These are phyloP conservation scores for Imleria badia DNA, from an alignment of 768 basidiomycete genomes.

Conservation along the genomic window DNA sequence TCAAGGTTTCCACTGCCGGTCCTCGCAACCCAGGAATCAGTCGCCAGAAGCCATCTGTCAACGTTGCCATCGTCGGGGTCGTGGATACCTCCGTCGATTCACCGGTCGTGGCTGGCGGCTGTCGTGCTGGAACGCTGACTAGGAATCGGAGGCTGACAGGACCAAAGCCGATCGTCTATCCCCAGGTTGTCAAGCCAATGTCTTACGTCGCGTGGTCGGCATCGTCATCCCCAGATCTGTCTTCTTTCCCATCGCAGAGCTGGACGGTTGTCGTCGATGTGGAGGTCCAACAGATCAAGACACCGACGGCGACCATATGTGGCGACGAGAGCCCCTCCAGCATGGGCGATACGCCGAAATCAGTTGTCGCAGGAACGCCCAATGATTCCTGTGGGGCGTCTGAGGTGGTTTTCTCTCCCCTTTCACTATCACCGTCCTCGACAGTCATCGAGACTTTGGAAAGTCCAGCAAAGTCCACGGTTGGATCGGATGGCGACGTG, in stretches of 20 bases:
- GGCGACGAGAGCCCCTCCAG: neutral
- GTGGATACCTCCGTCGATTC: neutral
- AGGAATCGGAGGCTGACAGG: neutral
- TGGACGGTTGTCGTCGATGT: neutral
- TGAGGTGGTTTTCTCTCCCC: neutral
- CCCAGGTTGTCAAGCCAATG: no score
- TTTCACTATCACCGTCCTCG: neutral
- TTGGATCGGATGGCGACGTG: neutral
- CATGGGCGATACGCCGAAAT: no score
- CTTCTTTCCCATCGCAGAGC: conserved; percentile 8
- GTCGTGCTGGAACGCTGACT: neutral
- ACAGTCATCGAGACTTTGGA: neutral
- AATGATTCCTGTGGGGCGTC: neutral
- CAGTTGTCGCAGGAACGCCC: no score
- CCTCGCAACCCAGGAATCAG: neutral
- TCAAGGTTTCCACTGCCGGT: neutral
- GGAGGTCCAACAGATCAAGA: no score
- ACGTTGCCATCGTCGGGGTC: no score
- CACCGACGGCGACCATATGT: no score
- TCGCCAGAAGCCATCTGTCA: no score
- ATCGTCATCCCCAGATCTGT: neutral
- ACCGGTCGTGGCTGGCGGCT: neutral
- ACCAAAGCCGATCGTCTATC: neutral
- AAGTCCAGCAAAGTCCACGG: neutral
- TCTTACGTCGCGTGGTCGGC: neutral